Percentiles rank a stretch among this genome's conserved stretches.
These are phyloP conservation scores for Botryotinia calthae DNA, from an alignment of 2,329 filamentous ascomycete genomes.

Conservation along the genomic window DNA sequence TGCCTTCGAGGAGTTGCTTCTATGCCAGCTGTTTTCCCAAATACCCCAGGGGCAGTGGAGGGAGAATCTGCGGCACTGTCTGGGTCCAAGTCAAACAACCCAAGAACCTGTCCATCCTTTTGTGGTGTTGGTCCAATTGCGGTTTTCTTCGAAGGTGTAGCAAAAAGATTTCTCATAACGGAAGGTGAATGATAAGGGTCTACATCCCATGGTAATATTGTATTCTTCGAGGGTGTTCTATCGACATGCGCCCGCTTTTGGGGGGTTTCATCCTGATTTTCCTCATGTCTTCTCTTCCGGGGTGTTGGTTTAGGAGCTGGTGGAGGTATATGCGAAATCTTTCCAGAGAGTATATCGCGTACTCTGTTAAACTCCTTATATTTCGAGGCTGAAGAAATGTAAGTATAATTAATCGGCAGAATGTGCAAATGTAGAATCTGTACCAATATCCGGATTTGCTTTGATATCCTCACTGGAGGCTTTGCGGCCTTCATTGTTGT, in stretches of 20 bases:
- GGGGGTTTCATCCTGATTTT: slow-evolving; percentile 45
- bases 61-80: slow-evolving; percentile 47
- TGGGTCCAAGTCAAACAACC: slow-evolving; percentile 69
- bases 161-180: slow-evolving; percentile 56
- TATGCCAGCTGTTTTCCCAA: slow-evolving; percentile 29
- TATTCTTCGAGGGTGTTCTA: slow-evolving; percentile 48
- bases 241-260: slow-evolving; percentile 49
- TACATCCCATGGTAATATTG: slow-evolving; percentile 40
- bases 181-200: slow-evolving; percentile 55
- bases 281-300: slow-evolving; percentile 41
- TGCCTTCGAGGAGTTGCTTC: slow-evolving; percentile 43
- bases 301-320: slow-evolving; percentile 37
- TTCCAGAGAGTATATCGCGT: slow-evolving; percentile 57
- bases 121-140: slow-evolving; percentile 77
- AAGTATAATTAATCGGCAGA: neutral
- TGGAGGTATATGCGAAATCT: slow-evolving; percentile 41
- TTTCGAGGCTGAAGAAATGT: slow-evolving; percentile 45
- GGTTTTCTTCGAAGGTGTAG: slow-evolving; percentile 54
- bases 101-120: slow-evolving; percentile 71
- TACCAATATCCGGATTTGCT: slow-evolving; percentile 68
- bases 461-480: slow-evolving; percentile 75
- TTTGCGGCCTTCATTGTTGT: slow-evolving; percentile 62
- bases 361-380: slow-evolving; percentile 74
- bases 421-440: slow-evolving; percentile 23
- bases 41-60: slow-evolving; percentile 3